phyloP scores from a whole-genome alignment of 176 grass and related monocot genomes.

The Avena sativa region DNA sequence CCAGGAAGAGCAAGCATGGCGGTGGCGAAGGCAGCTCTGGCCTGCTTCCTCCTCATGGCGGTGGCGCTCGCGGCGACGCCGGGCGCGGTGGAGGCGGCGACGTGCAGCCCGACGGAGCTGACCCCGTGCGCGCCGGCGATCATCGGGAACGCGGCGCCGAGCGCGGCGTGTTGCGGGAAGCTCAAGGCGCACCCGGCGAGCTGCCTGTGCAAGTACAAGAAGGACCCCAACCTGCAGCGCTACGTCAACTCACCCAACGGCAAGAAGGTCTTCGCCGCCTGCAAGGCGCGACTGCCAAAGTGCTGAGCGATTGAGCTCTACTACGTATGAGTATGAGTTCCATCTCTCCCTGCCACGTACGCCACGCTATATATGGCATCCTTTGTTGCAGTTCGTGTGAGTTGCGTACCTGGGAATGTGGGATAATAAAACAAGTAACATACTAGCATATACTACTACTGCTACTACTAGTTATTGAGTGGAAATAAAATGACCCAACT shows the following conservation, averaged over 20 bases:
- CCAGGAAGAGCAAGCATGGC: conserved; percentile 1
- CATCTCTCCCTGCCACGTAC: too few relatives aligned
- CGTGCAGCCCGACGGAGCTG: conserved; percentile 72
- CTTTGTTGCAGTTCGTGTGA: too few relatives aligned
- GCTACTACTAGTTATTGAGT: too few relatives aligned
- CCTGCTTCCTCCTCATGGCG: conserved; percentile 24
- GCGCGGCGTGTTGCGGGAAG: conserved; percentile 67
- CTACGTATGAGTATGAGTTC: too few relatives aligned
- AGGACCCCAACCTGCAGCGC: conserved; percentile 65
- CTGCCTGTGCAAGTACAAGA: conserved; percentile 92
- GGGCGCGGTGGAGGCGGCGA: conserved; percentile 26
- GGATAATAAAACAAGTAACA: too few relatives aligned
- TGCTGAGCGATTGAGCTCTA: conserved; percentile 6
- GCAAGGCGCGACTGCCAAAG: conserved; percentile 48
- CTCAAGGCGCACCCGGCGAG: conserved; percentile 72
- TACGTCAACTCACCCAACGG: conserved; percentile 91
- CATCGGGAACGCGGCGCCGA: conserved; percentile 58
- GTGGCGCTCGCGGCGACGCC: neutral
- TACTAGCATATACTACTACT: too few relatives aligned
- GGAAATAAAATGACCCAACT: too few relatives aligned
- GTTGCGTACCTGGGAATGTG: too few relatives aligned
- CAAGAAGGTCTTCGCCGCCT: conserved; percentile 78
- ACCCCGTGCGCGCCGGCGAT: conserved; percentile 73
- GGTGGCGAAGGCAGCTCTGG: conserved; percentile 27
- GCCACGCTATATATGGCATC: too few relatives aligned